Percentiles rank a stretch among this genome's conserved stretches.
These are phyloP conservation scores for Pythium pectinolyticum DNA, from an alignment of 352 stramenopile genomes.

Conservation along the genomic window DNA sequence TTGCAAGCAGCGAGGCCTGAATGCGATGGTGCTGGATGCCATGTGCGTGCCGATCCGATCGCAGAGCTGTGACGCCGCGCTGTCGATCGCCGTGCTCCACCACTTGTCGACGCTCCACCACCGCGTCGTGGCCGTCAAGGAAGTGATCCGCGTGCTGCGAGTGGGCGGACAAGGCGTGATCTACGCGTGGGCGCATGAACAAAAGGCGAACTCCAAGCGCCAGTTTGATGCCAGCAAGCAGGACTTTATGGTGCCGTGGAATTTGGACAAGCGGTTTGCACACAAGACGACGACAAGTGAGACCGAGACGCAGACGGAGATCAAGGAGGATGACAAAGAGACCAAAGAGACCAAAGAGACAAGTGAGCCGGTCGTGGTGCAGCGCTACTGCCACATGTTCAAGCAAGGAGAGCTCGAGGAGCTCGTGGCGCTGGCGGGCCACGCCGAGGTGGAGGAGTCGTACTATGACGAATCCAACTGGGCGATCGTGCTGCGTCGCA, in stretches of 20 bases:
- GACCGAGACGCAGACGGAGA: background rate
- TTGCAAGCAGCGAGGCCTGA: conserved; percentile 54
- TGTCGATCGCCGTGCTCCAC: conserved; percentile 87
- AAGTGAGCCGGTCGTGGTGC: conserved; percentile 54
- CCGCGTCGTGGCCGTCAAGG: conserved; percentile 68
- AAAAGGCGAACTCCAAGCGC: conserved; percentile 71
- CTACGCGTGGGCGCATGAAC: conserved; percentile 87
- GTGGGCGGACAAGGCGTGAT: conserved; percentile 73
- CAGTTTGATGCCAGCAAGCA: conserved; percentile 68
- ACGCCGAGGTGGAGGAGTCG: conserved; percentile 62
- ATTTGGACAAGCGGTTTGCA: conserved; percentile 67
- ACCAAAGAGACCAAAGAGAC: conserved; percentile 13
- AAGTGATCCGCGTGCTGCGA: conserved; percentile 72
- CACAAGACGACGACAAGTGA: background rate
- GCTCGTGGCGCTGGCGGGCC: conserved; percentile 56
- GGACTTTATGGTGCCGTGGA: conserved; percentile 90
- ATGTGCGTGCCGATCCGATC: conserved; percentile 75
- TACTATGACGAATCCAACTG: conserved; percentile 90
- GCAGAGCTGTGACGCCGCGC: conserved; percentile 65
- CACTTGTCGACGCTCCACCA: conserved; percentile 78
- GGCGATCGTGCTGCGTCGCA: conserved; percentile 72
- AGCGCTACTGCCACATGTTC: conserved; percentile 90
- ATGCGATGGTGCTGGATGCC: conserved; percentile 77
- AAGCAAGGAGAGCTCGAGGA: conserved; percentile 80
- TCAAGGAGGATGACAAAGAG: conserved; percentile 8